Percentiles rank a stretch among this genome's conserved stretches.
Conservation (phyloP, 257 asterid species). For the Petunia axillaris region DNA sequence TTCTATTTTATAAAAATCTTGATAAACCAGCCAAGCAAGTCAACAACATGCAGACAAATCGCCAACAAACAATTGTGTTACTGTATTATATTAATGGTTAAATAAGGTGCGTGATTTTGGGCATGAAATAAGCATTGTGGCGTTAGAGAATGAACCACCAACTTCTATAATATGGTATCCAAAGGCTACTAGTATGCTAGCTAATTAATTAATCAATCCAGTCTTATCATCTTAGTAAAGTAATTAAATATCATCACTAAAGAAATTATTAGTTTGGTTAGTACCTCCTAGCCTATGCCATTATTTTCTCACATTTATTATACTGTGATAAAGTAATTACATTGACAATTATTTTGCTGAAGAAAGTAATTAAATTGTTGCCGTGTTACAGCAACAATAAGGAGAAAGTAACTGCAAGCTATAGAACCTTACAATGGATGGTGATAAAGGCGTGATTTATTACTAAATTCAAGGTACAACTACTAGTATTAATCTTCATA, state of each 20-base stretch:
- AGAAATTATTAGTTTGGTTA: no score
- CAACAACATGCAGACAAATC: not conserved
- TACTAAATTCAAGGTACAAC: not conserved
- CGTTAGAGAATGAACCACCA: not conserved
- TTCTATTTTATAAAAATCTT: not conserved
- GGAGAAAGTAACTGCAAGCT: not conserved
- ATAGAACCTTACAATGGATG: not conserved
- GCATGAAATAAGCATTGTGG: conserved; percentile 28
- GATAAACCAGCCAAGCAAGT: conserved; percentile 17
- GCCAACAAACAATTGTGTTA: not conserved
- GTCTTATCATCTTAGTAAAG: not conserved
- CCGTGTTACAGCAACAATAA: not conserved
- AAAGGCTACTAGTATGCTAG: not conserved
- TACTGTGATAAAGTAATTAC: not conserved
- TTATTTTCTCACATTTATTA: not conserved
- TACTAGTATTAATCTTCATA: no score
- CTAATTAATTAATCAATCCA: not conserved
- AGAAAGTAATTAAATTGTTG: not conserved
- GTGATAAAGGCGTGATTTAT: not conserved
- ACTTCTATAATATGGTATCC: not conserved
- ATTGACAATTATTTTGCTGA: conserved; percentile 21
- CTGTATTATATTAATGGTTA: conserved; percentile 3
- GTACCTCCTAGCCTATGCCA: no score
- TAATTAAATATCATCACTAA: not conserved
- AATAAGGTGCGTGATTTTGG: conserved; percentile 30